These are phyloP conservation scores for Balakata baccata DNA, from an alignment of 345 rosid genomes.

Conservation along the genomic window DNA sequence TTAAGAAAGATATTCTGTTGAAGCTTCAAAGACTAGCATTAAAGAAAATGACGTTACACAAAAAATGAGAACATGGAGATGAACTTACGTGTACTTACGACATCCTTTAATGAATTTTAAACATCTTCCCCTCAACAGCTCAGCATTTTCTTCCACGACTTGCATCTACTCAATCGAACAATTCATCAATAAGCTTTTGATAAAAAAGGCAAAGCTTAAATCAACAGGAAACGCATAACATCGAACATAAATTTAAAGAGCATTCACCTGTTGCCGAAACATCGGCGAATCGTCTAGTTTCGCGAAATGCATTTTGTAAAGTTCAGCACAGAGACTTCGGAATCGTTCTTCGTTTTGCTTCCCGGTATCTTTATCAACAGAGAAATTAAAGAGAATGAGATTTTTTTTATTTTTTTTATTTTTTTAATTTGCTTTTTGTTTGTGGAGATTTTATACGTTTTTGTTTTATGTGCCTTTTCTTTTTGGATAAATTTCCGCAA, in stretches of 20 bases:
- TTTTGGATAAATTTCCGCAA: slow-evolving; percentile 11
- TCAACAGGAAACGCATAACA: not conserved
- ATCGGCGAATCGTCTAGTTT: slow-evolving; percentile 86
- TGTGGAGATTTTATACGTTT: slow-evolving; percentile 20
- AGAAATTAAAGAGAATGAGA: not conserved
- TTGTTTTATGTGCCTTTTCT: not conserved
- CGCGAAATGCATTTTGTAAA: slow-evolving; percentile 48
- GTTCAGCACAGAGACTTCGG: not conserved
- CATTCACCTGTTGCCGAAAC: slow-evolving; percentile 72
- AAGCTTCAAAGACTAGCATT: not conserved
- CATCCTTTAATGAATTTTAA: slow-evolving; percentile 60
- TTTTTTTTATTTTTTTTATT: too few relatives aligned
- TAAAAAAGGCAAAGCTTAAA: not conserved
- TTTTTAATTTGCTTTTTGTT: not conserved
- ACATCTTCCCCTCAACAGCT: slow-evolving; percentile 51
- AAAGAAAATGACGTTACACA: not conserved
- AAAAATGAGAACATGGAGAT: not conserved
- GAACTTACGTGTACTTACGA: slow-evolving; percentile 58
- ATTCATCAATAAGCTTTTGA: slow-evolving; percentile 7
- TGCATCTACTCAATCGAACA: slow-evolving; percentile 47
- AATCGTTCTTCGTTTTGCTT: slow-evolving; percentile 13
- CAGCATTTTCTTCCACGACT: slow-evolving; percentile 61
- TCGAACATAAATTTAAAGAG: not conserved
- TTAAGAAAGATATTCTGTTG: too few relatives aligned
- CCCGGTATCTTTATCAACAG: slow-evolving; percentile 9